A percentile compares a stretch with the other conserved stretches of the same genome.
Evolutionary conservation across 768 basidiomycete genomes (phyloP).

Genomic region (Chiua virens): DNA sequence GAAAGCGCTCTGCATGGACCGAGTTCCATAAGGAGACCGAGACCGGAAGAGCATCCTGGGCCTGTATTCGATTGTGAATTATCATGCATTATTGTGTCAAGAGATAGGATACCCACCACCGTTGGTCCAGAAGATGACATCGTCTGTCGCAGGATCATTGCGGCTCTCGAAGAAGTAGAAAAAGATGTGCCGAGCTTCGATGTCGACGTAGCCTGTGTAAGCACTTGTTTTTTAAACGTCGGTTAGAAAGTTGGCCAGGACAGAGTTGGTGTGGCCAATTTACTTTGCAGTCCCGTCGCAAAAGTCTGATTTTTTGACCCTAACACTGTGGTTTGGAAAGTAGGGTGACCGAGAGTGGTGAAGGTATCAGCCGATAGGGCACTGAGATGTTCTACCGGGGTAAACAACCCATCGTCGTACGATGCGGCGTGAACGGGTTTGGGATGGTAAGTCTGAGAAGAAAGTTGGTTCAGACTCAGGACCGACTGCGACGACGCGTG

Average conservation of each 20-base stretch:
- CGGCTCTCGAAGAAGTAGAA: conserved; percentile 80
- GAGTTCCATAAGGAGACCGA: conserved; percentile 71
- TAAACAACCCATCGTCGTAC: conserved; percentile 34
- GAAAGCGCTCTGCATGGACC: conserved; percentile 70
- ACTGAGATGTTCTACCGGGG: conserved; percentile 32
- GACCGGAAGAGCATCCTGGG: conserved; percentile 55
- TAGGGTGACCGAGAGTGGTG: conserved; percentile 39
- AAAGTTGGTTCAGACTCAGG: conserved; percentile 8
- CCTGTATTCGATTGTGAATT: conserved; percentile 12
- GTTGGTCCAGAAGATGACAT: conserved; percentile 60
- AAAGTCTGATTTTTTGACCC: conserved; percentile 40
- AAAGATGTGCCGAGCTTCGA: conserved; percentile 62
- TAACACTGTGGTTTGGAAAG: conserved; percentile 44
- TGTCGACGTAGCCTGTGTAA: conserved; percentile 70
- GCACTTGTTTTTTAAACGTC: conserved; percentile 32
- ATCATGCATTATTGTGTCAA: too few relatives aligned
- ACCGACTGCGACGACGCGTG: conserved; percentile 22
- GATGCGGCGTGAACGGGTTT: conserved; percentile 8
- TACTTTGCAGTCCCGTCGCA: conserved; percentile 43
- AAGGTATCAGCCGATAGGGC: conserved; percentile 32
- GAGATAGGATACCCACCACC: conserved; percentile 42
- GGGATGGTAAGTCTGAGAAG: background rate
- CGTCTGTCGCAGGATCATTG: conserved; percentile 52
- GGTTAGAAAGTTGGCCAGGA: background rate
- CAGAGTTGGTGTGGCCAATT: background rate